Percentiles rank a stretch among this genome's conserved stretches.
These are phyloP conservation scores for Ricinus communis DNA, from an alignment of 345 rosid species.

Conservation along the genomic window DNA sequence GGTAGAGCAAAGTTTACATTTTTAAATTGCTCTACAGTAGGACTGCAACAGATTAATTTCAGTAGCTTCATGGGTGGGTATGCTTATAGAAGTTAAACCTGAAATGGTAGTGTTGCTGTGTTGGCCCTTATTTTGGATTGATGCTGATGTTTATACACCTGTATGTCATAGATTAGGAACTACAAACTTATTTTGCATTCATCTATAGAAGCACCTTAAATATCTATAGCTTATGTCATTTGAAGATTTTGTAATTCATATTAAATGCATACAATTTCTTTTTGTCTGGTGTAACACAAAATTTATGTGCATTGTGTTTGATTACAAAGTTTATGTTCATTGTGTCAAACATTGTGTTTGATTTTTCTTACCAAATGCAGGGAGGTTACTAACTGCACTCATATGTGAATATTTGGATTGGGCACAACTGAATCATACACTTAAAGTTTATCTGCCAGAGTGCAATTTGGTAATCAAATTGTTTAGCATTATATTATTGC, in stretches of 20 bases:
- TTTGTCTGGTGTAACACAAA: slow-evolving; percentile 1
- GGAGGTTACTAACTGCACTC: slow-evolving; percentile 78
- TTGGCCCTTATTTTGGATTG: not conserved
- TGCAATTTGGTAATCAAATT: slow-evolving; percentile 91
- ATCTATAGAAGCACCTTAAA: not conserved
- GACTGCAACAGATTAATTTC: not conserved
- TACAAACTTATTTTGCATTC: not conserved
- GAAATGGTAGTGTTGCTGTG: no score
- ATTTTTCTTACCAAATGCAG: slow-evolving; percentile 38
- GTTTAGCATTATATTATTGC: slow-evolving; percentile 20
- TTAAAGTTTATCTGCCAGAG: slow-evolving; percentile 89
- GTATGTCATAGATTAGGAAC: not conserved
- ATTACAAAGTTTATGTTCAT: slow-evolving; percentile 8
- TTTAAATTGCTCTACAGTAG: not conserved
- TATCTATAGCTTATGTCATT: not conserved
- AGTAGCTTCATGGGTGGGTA: not conserved
- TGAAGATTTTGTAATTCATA: not conserved
- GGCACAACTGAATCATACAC: slow-evolving; percentile 88
- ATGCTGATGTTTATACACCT: not conserved
- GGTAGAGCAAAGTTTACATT: not conserved
- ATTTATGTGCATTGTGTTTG: not conserved
- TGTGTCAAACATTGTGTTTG: not conserved
- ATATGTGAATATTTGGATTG: slow-evolving; percentile 94
- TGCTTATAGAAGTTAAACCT: not conserved
- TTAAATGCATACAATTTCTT: not conserved